Evolutionary conservation across 768 basidiomycete species (phyloP), one percentile per base, ranked within the genome.

Genomic region (Kondoa malvinella): DNA sequence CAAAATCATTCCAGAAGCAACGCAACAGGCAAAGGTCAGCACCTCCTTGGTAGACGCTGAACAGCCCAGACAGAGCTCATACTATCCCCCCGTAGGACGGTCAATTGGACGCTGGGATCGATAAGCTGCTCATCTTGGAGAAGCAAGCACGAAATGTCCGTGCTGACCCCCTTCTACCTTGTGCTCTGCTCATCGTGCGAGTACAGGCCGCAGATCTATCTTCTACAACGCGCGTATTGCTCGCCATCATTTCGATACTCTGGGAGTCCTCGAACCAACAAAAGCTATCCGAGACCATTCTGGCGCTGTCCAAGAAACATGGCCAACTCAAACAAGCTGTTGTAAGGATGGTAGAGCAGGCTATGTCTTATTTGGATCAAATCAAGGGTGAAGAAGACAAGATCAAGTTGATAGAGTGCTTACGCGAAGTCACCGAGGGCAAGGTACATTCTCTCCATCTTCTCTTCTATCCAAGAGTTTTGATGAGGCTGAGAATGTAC

Each of bases 81-180:
- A 29, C 27, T 26, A 27, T 63, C n/a, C 16, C 61, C n/a, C n/a
- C n/a, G n/a, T n/a, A 63, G 61, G 61, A 27, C n/a, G 61, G 27
- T 29, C 14, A 27, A 33, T 2, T 32, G n/a, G 27, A 27, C 8
- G 29, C n/a, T 3, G 61, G n/a, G 27, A 79, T 96, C 33, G 94
- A 99, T 78, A 90, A 88, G 79, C 83, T 97, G 67, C 81, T 92
- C 67, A 78, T 80, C 1, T 81, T 97, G 3, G 95, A 99, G 80
- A 97, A 97, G 79, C 92, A 95, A 77, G 87, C 94, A 1, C 83
- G 95, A 81, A 97, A 96, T 80, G 95, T 89, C 67, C 57, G 83
- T 78, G 40, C 21, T 8, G 21, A 50, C 21, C 40, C 40, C 21
- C 12, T 8, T 21, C 40, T 50, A 50, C 21, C 26, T 15, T 60